Evolutionary conservation across 352 stramenopile species (phyloP).

Genomic region (Globisporangium solare): DNA sequence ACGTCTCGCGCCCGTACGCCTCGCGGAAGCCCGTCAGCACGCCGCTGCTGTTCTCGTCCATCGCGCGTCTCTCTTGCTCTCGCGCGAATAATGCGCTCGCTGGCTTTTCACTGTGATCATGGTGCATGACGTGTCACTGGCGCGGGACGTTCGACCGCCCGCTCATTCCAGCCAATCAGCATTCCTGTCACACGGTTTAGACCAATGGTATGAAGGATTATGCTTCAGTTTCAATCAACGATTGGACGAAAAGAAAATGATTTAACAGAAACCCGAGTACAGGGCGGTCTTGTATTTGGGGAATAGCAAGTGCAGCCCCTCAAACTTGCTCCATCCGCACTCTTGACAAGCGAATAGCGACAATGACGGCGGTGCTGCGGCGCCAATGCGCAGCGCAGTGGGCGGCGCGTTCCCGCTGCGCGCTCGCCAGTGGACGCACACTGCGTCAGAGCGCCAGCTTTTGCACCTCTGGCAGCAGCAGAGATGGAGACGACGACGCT

Average conservation of each 20-base stretch:
- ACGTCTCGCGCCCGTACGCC: constrained; percentile 49
- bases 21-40: constrained; percentile 43
- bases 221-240: neutral
- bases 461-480: neutral
- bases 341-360: neutral
- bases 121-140: constrained; percentile 22
- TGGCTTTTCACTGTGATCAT: constrained; percentile 10
- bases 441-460: neutral
- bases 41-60: constrained; percentile 71
- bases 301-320: neutral
- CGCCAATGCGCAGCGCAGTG: neutral
- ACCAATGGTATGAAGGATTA: constrained; percentile 8
- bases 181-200: neutral
- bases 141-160: neutral
- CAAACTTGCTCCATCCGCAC: too few species aligned
- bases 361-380: neutral
- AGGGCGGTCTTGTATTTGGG: neutral
- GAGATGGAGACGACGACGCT: neutral
- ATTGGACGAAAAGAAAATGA: neutral
- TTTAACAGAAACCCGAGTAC: neutral
- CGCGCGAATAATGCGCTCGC: neutral
- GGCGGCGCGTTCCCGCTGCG: neutral
- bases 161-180: constrained; percentile 22
- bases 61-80: constrained; percentile 6
- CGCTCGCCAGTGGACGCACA: neutral